phyloP scores from a whole-genome alignment of 164 flowering plant species.

The Vitis rotundifolia region DNA sequence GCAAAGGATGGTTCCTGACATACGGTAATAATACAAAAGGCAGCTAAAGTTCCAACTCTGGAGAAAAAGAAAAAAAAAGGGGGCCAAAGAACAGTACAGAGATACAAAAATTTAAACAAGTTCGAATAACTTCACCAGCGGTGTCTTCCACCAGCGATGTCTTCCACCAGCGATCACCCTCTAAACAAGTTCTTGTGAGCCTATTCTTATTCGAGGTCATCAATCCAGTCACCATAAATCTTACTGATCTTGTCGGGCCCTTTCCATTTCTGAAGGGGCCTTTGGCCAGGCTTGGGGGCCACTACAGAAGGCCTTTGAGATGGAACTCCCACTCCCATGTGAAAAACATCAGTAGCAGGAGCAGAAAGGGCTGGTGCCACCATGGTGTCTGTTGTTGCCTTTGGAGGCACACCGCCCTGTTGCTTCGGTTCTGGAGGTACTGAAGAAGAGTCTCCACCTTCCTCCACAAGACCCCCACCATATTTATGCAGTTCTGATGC shows the following conservation, averaged over 20 bases:
- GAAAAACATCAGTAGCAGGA: background rate
- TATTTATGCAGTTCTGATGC: conserved; percentile 9
- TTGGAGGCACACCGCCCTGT: background rate
- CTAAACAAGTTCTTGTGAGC: no score
- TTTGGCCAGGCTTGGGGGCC: background rate
- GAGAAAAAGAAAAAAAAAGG: no score
- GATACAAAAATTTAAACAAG: no score
- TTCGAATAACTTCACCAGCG: no score
- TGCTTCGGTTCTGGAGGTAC: conserved; percentile 1
- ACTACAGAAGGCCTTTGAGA: conserved; percentile 9
- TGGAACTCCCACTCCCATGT: conserved; percentile 1
- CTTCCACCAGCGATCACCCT: no score
- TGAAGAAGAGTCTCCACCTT: conserved; percentile 1
- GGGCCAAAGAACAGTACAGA: no score
- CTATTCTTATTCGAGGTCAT: background rate
- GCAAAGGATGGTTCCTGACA: no score
- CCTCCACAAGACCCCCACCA: conserved; percentile 7
- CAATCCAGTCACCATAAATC: conserved; percentile 13
- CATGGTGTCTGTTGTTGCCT: background rate
- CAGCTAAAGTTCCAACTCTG: no score
- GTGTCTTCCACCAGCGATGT: no score
- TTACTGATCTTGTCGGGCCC: conserved; percentile 13
- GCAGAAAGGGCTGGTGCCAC: background rate
- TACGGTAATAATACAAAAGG: no score
- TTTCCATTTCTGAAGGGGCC: conserved; percentile 11